phyloP scores from a whole-genome alignment of 441 rosid genomes.

The Adansonia gregorii region DNA sequence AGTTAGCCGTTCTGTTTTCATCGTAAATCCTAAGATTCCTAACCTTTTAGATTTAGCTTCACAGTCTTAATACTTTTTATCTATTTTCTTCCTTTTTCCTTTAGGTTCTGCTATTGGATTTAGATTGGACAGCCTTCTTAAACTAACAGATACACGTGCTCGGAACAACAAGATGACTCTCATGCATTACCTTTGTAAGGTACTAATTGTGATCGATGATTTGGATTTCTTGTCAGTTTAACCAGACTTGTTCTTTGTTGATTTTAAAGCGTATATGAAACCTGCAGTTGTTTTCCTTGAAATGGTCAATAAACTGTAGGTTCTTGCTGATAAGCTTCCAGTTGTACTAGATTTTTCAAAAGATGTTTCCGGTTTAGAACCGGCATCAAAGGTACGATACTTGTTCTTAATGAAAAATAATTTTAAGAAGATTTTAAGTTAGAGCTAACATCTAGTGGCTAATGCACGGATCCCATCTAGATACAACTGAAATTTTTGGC shows the following conservation, averaged over 20 bases:
- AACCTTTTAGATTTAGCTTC: background rate
- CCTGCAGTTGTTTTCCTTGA: background rate
- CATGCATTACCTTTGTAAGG: conserved; percentile 99
- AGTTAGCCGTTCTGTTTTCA: background rate
- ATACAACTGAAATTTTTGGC: conserved; percentile 92
- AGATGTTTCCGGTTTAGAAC: conserved; percentile 71
- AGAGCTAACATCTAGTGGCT: conserved; percentile 28
- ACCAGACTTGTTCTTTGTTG: background rate
- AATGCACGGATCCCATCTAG: conserved; percentile 44
- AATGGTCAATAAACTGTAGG: conserved; percentile 48
- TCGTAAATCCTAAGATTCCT: background rate
- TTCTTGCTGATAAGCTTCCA: conserved; percentile 84
- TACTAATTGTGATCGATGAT: conserved; percentile 31
- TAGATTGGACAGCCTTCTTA: conserved; percentile 91
- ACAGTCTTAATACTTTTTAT: background rate
- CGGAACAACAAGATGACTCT: conserved; percentile 91
- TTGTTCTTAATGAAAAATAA: conserved; percentile 8
- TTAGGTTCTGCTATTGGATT: conserved; percentile 93
- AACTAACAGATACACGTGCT: conserved; percentile 91
- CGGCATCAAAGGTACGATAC: conserved; percentile 72
- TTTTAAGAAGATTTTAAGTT: background rate
- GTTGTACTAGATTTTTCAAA: conserved; percentile 80
- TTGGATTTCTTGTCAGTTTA: conserved; percentile 12
- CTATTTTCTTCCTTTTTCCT: conserved; percentile 19
- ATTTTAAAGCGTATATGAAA: conserved; percentile 11